Conservation (phyloP, 1,139 yeast genomes). For the Pichia terricola region DNA sequence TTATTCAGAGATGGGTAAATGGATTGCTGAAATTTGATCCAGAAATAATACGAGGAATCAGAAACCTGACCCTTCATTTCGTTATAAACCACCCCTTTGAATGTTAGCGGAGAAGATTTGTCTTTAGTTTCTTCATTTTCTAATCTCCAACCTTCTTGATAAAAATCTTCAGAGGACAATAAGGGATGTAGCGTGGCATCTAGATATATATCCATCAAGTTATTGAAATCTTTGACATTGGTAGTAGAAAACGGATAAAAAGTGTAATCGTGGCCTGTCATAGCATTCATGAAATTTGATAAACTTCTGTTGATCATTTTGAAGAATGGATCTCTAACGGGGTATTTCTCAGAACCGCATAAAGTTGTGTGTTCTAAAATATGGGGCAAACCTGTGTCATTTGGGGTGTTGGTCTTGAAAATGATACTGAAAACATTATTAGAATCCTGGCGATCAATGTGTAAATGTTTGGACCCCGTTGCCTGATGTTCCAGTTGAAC, state of each 20-base stretch:
- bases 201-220: slow-evolving; percentile 78
- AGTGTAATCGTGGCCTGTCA: slow-evolving; percentile 96
- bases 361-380: slow-evolving; percentile 90
- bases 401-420: slow-evolving; percentile 91
- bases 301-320: slow-evolving; percentile 86
- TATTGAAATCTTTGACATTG: slow-evolving; percentile 68
- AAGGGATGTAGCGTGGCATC: slow-evolving; percentile 84
- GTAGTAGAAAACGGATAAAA: slow-evolving; percentile 96
- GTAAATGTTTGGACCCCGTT: slow-evolving; percentile 77
- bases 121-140: slow-evolving; percentile 63
- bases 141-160: slow-evolving; percentile 97
- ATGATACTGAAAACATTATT: slow-evolving; percentile 86
- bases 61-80: slow-evolving; percentile 99
- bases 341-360: slow-evolving; percentile 85
- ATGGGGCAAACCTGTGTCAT: slow-evolving; percentile 91
- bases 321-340: slow-evolving; percentile 95
- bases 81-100: slow-evolving; percentile 94
- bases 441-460: slow-evolving; percentile 69
- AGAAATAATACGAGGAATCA: slow-evolving; percentile 75
- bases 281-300: slow-evolving; percentile 95
- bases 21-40: slow-evolving; percentile 77
- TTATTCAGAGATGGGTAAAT: slow-evolving; percentile 77
- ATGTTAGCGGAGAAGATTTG: slow-evolving; percentile 47
- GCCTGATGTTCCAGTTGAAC: slow-evolving; percentile 55
- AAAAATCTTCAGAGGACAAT: slow-evolving; percentile 68